phyloP scores from a whole-genome alignment of 2,329 filamentous ascomycete species.

The Penicillium digitatum region DNA sequence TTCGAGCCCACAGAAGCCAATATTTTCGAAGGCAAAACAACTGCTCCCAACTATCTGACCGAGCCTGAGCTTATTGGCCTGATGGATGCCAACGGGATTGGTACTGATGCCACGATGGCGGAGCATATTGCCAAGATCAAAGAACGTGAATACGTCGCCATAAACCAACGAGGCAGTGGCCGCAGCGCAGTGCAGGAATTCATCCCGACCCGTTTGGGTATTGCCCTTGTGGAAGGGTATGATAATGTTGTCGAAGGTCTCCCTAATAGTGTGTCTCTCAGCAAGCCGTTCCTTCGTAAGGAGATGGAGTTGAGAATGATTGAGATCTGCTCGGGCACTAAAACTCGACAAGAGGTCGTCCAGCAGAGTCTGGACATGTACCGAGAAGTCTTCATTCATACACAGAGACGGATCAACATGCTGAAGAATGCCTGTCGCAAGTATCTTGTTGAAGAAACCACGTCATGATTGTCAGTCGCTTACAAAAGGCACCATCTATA shows the following conservation, averaged over 20 bases:
- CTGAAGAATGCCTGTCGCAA: constrained; percentile 57
- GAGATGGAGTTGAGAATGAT: constrained; percentile 98
- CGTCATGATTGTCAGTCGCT: constrained; percentile 10
- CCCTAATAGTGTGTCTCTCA: constrained; percentile 60
- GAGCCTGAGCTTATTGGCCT: constrained; percentile 92
- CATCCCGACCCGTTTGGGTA: constrained; percentile 84
- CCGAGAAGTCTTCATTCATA: constrained; percentile 77
- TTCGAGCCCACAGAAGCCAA: constrained; percentile 87
- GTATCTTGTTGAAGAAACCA: constrained; percentile 48
- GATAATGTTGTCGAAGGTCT: constrained; percentile 90
- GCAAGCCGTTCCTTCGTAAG: constrained; percentile 93
- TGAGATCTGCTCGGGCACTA: constrained; percentile 85
- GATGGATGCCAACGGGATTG: constrained; percentile 98
- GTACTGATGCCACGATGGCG: constrained; percentile 97
- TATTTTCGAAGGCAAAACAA: constrained; percentile 87
- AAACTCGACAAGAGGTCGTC: constrained; percentile 69
- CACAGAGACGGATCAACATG: constrained; percentile 67
- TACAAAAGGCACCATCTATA: not conserved
- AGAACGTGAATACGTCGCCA: constrained; percentile 77
- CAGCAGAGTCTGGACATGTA: constrained; percentile 83
- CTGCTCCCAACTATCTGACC: constrained; percentile 78
- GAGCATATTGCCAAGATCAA: constrained; percentile 98
- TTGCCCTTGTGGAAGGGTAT: constrained; percentile 90
- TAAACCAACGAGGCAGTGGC: constrained; percentile 51
- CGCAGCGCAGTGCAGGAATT: constrained; percentile 68